Evolutionary conservation across 1,139 yeast genomes (phyloP), one percentile per base, ranked within the genome.

Genomic region (Saccharomyces hybrid): DNA sequence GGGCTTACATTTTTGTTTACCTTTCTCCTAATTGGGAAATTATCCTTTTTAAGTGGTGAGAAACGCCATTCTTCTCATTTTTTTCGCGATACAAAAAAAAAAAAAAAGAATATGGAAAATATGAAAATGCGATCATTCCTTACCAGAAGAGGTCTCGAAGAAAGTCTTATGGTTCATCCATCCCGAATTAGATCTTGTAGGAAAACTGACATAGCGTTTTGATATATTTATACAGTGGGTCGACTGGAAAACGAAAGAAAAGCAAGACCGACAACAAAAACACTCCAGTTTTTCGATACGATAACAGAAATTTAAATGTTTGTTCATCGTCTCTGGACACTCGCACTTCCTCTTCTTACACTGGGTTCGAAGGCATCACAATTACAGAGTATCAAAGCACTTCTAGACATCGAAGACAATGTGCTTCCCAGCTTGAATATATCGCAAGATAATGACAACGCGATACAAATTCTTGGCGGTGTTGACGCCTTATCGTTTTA

Each of bases 401-500:
- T 48, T 2, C 49, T 62, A 14, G 52, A 58, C 34, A 55, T 60
- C 6, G 50, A 47, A 32, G 48, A 52, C 28, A 52, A 55, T 29
- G 51, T 42, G 5, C 42, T 49, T 19, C 64, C 66, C 7, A 28
- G 47, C 11, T 50, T 64, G 51, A 49, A 58, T 21, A 56, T 70
- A 4, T 55, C 64, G 8, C 57, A 61, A 5, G 62, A 60, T 50
- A 55, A 62, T 24, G 78, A 82, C 34, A 71, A 74, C 19, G 65
- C 75, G 55, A 71, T 88, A 51, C 84, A 86, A 4, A 62, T 88
- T 16, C 76, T 86, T 52, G 96, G 96, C 8, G 72, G 77, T 47
- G 86, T 81, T 62, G 79, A 81, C 57, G 82, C 85, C 14, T 67
- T 86, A 29, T 79, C 93, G 1, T 73, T 76, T 53, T 84, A 84